Conservation (phyloP, 768 basidiomycete species). For the Kwoniella botswanensis region DNA sequence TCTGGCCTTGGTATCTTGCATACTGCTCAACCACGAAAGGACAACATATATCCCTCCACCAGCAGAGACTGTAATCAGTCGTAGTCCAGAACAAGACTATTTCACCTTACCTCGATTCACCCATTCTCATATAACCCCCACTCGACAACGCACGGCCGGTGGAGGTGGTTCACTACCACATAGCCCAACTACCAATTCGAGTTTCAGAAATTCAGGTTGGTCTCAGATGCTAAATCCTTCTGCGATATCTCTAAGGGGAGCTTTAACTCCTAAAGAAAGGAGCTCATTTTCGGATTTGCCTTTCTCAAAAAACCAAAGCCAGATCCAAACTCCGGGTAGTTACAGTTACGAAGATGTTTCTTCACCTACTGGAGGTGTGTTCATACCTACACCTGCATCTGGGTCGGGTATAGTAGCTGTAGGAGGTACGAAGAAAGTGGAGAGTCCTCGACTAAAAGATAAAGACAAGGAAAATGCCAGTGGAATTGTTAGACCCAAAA, state of each 20-base stretch:
- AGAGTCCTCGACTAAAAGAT: constrained; percentile 17
- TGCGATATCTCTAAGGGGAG: constrained; percentile 31
- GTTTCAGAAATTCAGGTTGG: constrained; percentile 40
- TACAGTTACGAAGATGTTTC: constrained; percentile 22
- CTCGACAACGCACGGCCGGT: constrained; percentile 14
- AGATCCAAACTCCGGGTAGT: constrained; percentile 16
- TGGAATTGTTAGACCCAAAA: neutral
- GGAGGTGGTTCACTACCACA: constrained; percentile 14
- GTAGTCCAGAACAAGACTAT: constrained; percentile 48
- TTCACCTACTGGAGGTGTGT: constrained; percentile 19
- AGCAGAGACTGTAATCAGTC: constrained; percentile 20
- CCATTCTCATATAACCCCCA: constrained; percentile 21
- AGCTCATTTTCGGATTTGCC: constrained; percentile 23
- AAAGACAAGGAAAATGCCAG: constrained; percentile 4
- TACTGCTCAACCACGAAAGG: constrained; percentile 32
- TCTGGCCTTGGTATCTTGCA: constrained; percentile 43
- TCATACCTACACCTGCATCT: constrained; percentile 8
- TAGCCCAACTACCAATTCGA: constrained; percentile 17
- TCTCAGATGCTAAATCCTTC: constrained; percentile 47
- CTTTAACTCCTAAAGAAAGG: constrained; percentile 26
- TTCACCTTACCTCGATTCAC: constrained; percentile 41
- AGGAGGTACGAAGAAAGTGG: neutral
- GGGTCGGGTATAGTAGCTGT: neutral
- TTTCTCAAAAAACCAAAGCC: constrained; percentile 4
- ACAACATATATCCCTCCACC: constrained; percentile 23